A percentile compares a stretch with the other conserved stretches of the same genome.
Evolutionary conservation across 345 rosid genomes (phyloP).

Genomic region (Pistacia vera): DNA sequence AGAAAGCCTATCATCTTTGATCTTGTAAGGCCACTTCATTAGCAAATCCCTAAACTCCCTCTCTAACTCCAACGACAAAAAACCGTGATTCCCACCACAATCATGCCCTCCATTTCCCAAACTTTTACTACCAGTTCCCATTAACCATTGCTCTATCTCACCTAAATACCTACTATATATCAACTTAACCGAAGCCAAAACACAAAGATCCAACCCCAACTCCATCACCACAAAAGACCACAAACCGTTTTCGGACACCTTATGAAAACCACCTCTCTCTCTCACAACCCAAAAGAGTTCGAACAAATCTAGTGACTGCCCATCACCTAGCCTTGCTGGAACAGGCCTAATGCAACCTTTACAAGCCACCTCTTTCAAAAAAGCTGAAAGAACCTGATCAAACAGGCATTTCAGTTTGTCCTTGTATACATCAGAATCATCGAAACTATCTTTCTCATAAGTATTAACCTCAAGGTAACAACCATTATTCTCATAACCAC

Average conservation of each 20-base stretch:
- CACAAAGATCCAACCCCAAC: slow-evolving; percentile 44
- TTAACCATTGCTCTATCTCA: slow-evolving; percentile 56
- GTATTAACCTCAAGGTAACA: slow-evolving; percentile 22
- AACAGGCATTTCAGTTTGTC: slow-evolving; percentile 47
- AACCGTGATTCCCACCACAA: slow-evolving; percentile 23
- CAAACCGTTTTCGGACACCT: slow-evolving; percentile 48
- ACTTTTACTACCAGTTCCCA: slow-evolving; percentile 20
- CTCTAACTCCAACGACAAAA: slow-evolving; percentile 44
- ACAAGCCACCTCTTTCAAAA: slow-evolving; percentile 37
- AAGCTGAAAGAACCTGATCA: slow-evolving; percentile 52
- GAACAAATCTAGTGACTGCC: slow-evolving; percentile 57
- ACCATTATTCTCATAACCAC: slow-evolving; percentile 14
- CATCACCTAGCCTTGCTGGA: slow-evolving; percentile 54
- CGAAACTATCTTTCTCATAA: slow-evolving; percentile 14
- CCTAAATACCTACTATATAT: slow-evolving; percentile 56
- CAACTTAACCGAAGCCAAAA: slow-evolving; percentile 47
- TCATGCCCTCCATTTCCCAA: slow-evolving; percentile 31
- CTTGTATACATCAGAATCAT: slow-evolving; percentile 30
- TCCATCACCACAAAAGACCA: slow-evolving; percentile 59
- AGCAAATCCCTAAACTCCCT: slow-evolving; percentile 48
- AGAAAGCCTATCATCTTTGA: slow-evolving; percentile 28
- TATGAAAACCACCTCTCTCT: slow-evolving; percentile 59
- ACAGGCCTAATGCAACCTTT: slow-evolving; percentile 50
- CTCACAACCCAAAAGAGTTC: slow-evolving; percentile 59
- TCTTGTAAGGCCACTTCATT: slow-evolving; percentile 18